A percentile compares a stretch with the other conserved stretches of the same genome.
These are phyloP conservation scores for Backusella mclennaniae DNA, from an alignment of 192 early-diverging fungal genomes.

Conservation along the genomic window DNA sequence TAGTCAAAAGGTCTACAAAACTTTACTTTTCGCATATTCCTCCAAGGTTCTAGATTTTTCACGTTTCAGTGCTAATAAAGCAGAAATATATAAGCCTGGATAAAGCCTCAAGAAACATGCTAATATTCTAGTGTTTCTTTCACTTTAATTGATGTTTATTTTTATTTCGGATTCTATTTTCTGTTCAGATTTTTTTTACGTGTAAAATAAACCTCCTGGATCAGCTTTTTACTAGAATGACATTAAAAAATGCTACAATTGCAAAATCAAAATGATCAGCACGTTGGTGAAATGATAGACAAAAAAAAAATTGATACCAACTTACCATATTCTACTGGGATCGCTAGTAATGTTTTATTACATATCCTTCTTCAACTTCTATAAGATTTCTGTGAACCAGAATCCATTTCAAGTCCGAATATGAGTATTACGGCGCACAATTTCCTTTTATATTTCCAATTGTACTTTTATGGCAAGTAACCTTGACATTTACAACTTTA, in stretches of 20 bases:
- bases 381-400: not conserved
- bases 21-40: not conserved
- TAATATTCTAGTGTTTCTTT: conserved; percentile 1
- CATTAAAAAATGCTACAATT: conserved; percentile 1
- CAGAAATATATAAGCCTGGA: not conserved
- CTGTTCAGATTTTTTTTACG: not conserved
- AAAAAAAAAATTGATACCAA: not conserved
- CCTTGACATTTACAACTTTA: conserved; percentile 2
- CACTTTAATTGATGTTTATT: not conserved
- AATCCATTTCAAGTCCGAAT: not conserved
- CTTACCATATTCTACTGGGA: not conserved
- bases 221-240: not conserved
- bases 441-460: not conserved
- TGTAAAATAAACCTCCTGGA: not conserved
- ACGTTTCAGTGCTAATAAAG: not conserved
- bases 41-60: conserved; percentile 8
- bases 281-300: not conserved
- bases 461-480: not conserved
- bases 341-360: not conserved
- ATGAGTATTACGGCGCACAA: not conserved
- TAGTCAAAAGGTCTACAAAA: not conserved
- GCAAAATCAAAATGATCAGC: conserved; percentile 1
- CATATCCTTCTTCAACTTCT: not conserved
- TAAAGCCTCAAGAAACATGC: not conserved
- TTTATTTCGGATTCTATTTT: conserved; percentile 2